These are phyloP conservation scores for Larix sibirica DNA, from an alignment of 83 land plant species.

Conservation along the genomic window DNA sequence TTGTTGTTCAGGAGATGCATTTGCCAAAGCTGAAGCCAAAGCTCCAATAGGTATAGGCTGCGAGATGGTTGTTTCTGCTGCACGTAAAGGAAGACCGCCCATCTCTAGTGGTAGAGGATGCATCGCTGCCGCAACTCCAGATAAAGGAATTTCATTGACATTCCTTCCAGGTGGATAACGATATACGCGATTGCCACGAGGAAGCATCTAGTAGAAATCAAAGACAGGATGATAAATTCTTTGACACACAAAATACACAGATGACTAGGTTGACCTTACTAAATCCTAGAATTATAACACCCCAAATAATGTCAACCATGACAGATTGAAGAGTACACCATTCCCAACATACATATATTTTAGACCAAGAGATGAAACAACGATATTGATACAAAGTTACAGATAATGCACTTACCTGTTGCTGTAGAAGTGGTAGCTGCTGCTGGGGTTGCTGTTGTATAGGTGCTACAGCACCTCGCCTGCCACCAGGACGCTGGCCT, in stretches of 20 bases:
- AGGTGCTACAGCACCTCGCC: constrained; percentile 54
- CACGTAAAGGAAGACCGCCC: constrained; percentile 65
- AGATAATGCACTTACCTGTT: constrained; percentile 34
- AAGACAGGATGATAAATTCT: not conserved
- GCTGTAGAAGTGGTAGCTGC: constrained; percentile 61
- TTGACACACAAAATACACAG: not conserved
- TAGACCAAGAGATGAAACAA: not conserved
- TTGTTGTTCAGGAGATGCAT: constrained; percentile 84
- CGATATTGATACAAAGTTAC: not conserved
- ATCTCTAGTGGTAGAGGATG: constrained; percentile 70
- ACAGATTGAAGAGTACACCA: not conserved
- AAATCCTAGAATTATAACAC: too few species aligned
- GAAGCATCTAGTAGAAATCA: constrained; percentile 58
- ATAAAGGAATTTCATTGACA: constrained; percentile 58
- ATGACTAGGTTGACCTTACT: not conserved
- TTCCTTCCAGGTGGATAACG: constrained; percentile 86
- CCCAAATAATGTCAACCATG: too few species aligned
- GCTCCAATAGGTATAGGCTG: constrained; percentile 75
- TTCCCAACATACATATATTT: not conserved
- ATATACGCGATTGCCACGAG: constrained; percentile 69
- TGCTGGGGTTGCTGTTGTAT: constrained; percentile 62
- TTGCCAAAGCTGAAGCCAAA: constrained; percentile 86
- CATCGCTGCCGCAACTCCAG: constrained; percentile 79
- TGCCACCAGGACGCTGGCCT: constrained; percentile 60
- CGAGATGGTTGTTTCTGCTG: constrained; percentile 39